Evolutionary conservation across 768 basidiomycete genomes (phyloP).

Genomic region (Hirschioporus abietinus): DNA sequence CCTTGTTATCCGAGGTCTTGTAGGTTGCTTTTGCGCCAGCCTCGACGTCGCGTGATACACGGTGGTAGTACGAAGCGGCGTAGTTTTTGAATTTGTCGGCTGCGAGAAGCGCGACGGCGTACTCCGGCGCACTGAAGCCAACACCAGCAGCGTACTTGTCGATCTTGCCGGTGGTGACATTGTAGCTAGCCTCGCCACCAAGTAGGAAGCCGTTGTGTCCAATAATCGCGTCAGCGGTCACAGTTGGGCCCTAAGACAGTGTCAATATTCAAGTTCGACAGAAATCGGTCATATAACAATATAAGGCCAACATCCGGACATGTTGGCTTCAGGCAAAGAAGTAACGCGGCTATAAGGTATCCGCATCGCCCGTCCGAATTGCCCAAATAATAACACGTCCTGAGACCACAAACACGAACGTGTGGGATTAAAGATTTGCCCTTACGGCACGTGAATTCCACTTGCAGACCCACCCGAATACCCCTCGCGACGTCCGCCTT

Average conservation of each 20-base stretch:
- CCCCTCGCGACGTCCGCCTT: too few relatives aligned
- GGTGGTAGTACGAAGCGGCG: slow-evolving; percentile 97
- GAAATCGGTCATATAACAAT: not conserved
- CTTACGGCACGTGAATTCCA: not conserved
- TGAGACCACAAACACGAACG: not conserved
- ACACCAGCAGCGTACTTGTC: slow-evolving; percentile 88
- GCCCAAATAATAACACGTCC: not conserved
- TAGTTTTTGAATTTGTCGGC: slow-evolving; percentile 93
- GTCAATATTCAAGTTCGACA: not conserved
- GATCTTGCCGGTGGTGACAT: slow-evolving; percentile 89
- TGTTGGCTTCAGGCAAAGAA: not conserved
- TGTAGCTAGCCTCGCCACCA: slow-evolving; percentile 95
- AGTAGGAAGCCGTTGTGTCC: slow-evolving; percentile 97
- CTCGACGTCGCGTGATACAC: slow-evolving; percentile 85
- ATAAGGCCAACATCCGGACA: not conserved
- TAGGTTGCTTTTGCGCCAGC: slow-evolving; percentile 96
- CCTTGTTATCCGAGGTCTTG: slow-evolving; percentile 81
- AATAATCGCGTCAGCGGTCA: slow-evolving; percentile 92
- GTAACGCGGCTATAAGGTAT: not conserved
- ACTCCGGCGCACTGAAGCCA: slow-evolving; percentile 95
- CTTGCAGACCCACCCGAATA: not conserved
- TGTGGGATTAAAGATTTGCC: not conserved
- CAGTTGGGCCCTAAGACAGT: slow-evolving; percentile 76
- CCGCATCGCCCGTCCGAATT: not conserved
- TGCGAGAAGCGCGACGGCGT: slow-evolving; percentile 90